Conservation (phyloP, 1,284 basidiomycete genomes). For the Boletus subluridellus region DNA sequence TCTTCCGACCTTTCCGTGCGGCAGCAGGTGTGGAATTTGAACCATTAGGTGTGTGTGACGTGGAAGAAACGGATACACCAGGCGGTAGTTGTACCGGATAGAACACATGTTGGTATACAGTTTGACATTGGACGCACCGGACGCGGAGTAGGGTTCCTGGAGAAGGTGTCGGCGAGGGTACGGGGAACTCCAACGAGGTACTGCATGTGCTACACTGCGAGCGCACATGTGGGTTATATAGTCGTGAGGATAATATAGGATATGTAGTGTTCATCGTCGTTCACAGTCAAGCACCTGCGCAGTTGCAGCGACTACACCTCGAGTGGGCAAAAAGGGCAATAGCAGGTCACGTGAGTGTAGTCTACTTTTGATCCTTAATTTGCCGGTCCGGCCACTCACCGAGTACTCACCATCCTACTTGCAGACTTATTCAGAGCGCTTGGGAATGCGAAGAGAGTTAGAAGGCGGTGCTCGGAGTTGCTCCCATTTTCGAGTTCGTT, state of each 20-base stretch:
- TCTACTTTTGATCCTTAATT: not conserved
- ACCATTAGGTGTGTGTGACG: slow-evolving; percentile 13
- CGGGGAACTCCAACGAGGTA: slow-evolving; percentile 66
- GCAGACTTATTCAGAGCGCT: not conserved
- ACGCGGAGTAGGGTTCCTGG: slow-evolving; percentile 65
- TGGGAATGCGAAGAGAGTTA: not conserved
- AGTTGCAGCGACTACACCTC: not conserved
- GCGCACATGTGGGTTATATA: slow-evolving; percentile 58
- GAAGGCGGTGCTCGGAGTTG: not conserved
- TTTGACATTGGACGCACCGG: slow-evolving; percentile 66
- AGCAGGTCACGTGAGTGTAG: slow-evolving; percentile 17
- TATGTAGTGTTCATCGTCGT: slow-evolving; percentile 35
- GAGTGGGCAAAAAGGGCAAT: slow-evolving; percentile 4
- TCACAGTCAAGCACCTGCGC: slow-evolving; percentile 1
- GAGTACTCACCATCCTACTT: not conserved
- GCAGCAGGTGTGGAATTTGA: slow-evolving; percentile 17
- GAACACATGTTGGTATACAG: slow-evolving; percentile 57
- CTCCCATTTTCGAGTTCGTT: not conserved
- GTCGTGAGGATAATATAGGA: slow-evolving; percentile 53
- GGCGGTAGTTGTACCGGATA: slow-evolving; percentile 58
- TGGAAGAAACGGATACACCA: slow-evolving; percentile 15
- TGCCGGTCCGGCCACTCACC: not conserved
- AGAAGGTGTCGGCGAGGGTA: slow-evolving; percentile 63
- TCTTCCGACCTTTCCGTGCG: slow-evolving; percentile 55
- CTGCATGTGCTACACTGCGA: slow-evolving; percentile 64